Conservation (phyloP, 176 grass and related monocot genomes). For the Tillandsia fasciculata region DNA sequence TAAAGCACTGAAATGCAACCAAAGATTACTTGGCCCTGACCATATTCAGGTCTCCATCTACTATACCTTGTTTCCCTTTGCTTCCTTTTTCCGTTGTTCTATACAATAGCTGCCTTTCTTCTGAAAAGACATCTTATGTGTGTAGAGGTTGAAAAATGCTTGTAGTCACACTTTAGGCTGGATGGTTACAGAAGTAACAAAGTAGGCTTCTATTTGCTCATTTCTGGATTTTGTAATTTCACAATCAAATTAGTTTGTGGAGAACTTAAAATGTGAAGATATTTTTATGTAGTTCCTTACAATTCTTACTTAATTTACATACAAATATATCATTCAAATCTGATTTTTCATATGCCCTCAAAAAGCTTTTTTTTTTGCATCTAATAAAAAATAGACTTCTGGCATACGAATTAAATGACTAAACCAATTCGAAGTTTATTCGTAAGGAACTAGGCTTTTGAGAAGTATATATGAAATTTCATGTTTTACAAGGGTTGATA, state of each 20-base stretch:
- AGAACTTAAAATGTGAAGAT: neutral
- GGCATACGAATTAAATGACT: no score
- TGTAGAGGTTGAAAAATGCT: neutral
- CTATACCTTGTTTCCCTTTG: neutral
- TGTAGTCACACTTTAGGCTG: neutral
- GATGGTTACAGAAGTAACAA: neutral
- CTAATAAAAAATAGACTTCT: no score
- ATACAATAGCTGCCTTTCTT: no score
- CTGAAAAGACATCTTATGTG: neutral
- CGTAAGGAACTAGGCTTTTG: no score
- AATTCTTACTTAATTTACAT: no score
- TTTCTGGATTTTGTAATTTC: neutral
- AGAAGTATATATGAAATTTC: no score
- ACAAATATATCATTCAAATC: no score
- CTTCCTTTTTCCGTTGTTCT: neutral
- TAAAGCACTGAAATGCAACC: conserved; percentile 99
- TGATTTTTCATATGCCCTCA: no score
- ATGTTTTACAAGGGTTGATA: no score
- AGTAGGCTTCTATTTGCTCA: neutral
- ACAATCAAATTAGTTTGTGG: neutral
- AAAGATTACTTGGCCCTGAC: conserved; percentile 88
- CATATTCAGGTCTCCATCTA: conserved; percentile 76
- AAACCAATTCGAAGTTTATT: no score
- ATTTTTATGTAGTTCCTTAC: neutral
- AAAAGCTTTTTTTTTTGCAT: no score